A percentile compares a stretch with the other conserved stretches of the same genome.
These are phyloP conservation scores for Choiromyces venosus DNA, from an alignment of 495 filamentous ascomycete genomes.

Conservation along the genomic window DNA sequence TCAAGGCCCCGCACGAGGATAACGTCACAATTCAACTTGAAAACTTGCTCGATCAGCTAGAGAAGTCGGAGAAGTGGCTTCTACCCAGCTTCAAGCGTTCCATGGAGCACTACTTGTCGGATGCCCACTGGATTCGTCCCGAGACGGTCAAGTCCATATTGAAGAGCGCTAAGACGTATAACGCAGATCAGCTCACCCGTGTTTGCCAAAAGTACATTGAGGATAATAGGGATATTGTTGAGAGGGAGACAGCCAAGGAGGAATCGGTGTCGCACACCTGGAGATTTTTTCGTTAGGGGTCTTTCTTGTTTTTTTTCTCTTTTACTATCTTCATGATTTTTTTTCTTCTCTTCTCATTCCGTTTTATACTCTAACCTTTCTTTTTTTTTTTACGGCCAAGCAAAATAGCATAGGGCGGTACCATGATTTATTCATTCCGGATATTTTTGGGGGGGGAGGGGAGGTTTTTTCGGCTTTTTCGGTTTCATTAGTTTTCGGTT, in stretches of 20 bases:
- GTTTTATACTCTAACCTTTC: no score
- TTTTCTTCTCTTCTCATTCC: no score
- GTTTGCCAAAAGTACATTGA: slow-evolving; percentile 25
- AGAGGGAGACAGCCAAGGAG: slow-evolving; percentile 7
- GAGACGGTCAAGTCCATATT: slow-evolving; percentile 24
- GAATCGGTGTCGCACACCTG: background rate
- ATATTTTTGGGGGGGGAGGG: no score
- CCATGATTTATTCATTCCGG: no score
- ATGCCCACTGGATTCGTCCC: slow-evolving; percentile 22
- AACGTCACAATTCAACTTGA: slow-evolving; percentile 17
- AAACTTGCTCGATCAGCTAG: slow-evolving; percentile 23
- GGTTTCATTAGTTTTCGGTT: no score
- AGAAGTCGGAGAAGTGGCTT: slow-evolving; percentile 20
- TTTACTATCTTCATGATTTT: no score
- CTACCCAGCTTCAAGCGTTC: slow-evolving; percentile 20
- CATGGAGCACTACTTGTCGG: slow-evolving; percentile 12
- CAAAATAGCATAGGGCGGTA: no score
- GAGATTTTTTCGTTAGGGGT: background rate
- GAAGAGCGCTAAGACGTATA: background rate
- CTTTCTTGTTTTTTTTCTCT: no score
- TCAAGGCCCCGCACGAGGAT: background rate
- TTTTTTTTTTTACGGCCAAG: no score
- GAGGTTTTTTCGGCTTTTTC: no score
- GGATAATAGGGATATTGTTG: slow-evolving; percentile 15
- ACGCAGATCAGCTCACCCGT: background rate